Base-by-base conservation (phyloP, 2,329 filamentous ascomycete species). In the Cyclaneusma minus region DNA sequence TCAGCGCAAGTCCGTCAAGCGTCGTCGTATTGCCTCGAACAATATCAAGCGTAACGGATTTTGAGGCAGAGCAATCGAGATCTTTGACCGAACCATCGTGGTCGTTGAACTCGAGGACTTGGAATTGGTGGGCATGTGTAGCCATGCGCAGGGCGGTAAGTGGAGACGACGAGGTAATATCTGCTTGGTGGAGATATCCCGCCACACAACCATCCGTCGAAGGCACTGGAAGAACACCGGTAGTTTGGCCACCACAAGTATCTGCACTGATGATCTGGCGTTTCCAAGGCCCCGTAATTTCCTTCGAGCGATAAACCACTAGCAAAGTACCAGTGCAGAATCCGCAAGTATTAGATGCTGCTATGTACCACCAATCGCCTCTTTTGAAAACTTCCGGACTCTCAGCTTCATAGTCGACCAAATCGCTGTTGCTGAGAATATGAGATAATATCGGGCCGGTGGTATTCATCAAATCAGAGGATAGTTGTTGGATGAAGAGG, bases 271-370 rank as follows among this genome's bases (percentile, higher is more conserved):
- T 37, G 5, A 38, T 40, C 23, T 43, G 36, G 5, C 39, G 30
- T 13, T 12, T 27, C 39, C 39, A 41, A 3, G 39, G 35, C 5
- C 37, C 36, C 5, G 30, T 19, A 7, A 41, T 28, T 2, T 19
- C 22, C 11, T 32, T 35, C 7, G 34, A 33, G 11, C 34, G 35
- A 18, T 40, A 41, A 16, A 40, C 30, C 15, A 41, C 19, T 2
- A 41, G 24, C 5, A 39, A 11, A 3, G 39, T 42, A 6, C 35
- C 36, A 6, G 33, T 35, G 18, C 40, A 42, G 28, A 38, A 43
- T 7, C 37, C 39, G 19, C 39, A 42, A 2, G 38, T 42, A 18
- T 42, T 40, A 2, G 37, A 41, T 3, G 38, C 35, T 3, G 32
- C 35, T 7, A 42, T 25, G 15, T 41, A 43, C 21, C 34, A n/a